Evolutionary conservation across 768 basidiomycete species (phyloP).

Genomic region (Chalciporus chontae): DNA sequence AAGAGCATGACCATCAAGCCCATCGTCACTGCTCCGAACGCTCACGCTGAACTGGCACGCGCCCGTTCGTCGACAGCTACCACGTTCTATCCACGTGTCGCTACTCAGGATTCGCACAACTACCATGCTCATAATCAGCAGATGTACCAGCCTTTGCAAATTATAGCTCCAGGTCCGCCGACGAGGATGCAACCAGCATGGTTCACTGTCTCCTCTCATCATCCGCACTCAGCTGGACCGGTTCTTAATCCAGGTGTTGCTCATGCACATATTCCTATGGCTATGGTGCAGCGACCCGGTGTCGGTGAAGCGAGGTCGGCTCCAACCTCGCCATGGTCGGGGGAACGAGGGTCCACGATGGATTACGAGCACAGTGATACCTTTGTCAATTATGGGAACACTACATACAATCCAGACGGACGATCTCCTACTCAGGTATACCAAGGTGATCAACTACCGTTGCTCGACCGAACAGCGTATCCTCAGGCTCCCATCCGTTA

Average conservation of each 20-base stretch:
- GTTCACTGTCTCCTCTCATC: conserved; percentile 13
- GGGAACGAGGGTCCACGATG: conserved; percentile 38
- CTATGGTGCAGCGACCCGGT: conserved; percentile 5
- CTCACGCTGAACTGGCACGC: conserved; percentile 22
- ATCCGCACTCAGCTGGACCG: conserved; percentile 12
- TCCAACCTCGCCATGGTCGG: conserved; percentile 40
- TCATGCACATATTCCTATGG: conserved; percentile 15
- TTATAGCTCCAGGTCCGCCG: conserved; percentile 6
- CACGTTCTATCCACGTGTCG: conserved; percentile 20
- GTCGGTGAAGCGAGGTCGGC: conserved; percentile 25
- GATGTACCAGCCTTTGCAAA: conserved; percentile 30
- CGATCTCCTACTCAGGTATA: conserved; percentile 20
- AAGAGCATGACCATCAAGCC: conserved; percentile 31
- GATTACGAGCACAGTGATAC: conserved; percentile 32
- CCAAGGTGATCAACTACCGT: conserved; percentile 16
- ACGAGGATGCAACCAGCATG: conserved; percentile 9
- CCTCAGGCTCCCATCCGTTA: conserved; percentile 12
- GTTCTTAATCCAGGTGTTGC: conserved; percentile 11
- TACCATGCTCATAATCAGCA: conserved; percentile 32
- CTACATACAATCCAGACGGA: conserved; percentile 9
- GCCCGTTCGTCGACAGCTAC: conserved; percentile 30
- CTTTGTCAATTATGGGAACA: conserved; percentile 27
- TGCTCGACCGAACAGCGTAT: conserved; percentile 18
- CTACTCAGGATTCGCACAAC: conserved; percentile 27
- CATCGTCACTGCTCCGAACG: conserved; percentile 13